These are phyloP conservation scores for Trichoderma sp. DNA, from an alignment of 2,329 filamentous ascomycete species.

Conservation along the genomic window DNA sequence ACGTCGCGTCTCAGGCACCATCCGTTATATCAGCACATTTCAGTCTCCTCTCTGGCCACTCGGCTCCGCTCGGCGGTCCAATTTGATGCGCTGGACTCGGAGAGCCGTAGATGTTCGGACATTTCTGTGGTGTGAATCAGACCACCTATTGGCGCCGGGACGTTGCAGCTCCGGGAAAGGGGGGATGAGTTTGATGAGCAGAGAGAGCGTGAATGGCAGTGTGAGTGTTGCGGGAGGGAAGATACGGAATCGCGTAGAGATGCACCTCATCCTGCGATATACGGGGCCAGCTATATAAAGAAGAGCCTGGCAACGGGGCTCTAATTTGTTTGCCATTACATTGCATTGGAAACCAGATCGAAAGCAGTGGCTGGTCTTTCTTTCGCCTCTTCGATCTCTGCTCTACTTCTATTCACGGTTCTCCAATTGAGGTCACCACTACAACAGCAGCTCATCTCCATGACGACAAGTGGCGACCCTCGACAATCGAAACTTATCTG, in stretches of 20 bases:
- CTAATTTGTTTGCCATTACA: background rate
- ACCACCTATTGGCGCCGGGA: constrained; percentile 8
- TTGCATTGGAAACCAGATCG: background rate
- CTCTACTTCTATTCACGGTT: background rate
- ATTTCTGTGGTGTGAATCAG: background rate
- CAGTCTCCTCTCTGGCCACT: constrained; percentile 15
- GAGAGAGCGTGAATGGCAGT: background rate
- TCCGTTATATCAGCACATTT: constrained; percentile 14
- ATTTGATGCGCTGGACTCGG: constrained; percentile 11
- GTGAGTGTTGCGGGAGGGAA: background rate
- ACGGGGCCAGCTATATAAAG: background rate
- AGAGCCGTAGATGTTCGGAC: constrained; percentile 6
- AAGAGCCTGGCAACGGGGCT: background rate
- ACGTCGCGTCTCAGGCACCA: background rate
- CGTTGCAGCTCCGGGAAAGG: constrained; percentile 11
- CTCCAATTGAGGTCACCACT: background rate
- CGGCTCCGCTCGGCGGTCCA: constrained; percentile 16
- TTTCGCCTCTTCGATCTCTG: background rate
- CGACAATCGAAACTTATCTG: constrained; percentile 5
- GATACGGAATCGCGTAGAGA: background rate
- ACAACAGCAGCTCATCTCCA: background rate
- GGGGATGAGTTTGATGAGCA: background rate
- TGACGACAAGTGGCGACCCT: background rate
- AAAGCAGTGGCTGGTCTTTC: background rate
- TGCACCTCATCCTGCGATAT: background rate